phyloP scores from a whole-genome alignment of 495 filamentous ascomycete genomes.

The Daldinia grandis region DNA sequence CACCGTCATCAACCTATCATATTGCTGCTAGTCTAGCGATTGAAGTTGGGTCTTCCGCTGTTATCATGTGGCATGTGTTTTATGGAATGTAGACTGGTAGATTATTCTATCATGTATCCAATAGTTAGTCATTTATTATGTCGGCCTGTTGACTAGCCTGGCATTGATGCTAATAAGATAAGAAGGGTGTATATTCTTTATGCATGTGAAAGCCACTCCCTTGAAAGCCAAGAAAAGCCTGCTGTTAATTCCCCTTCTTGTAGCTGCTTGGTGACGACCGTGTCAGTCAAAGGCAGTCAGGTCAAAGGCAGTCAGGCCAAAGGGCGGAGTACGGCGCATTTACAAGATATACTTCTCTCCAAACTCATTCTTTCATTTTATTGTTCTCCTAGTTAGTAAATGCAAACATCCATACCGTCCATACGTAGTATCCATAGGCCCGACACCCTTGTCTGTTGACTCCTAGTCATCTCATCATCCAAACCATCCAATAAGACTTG shows the following conservation, averaged over 20 bases:
- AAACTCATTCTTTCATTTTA: not conserved
- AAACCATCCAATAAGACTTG: not conserved
- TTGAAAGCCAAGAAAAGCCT: constrained; percentile 22
- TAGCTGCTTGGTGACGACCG: constrained; percentile 37
- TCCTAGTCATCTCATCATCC: constrained; percentile 1
- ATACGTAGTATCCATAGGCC: constrained; percentile 17
- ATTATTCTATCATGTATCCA: constrained; percentile 21
- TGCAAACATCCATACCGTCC: not conserved
- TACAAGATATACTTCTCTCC: not conserved
- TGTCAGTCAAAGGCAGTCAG: no score
- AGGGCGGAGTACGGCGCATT: not conserved
- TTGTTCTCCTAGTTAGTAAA: constrained; percentile 14
- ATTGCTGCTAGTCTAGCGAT: not conserved
- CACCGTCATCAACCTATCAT: constrained; percentile 24
- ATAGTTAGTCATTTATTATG: constrained; percentile 9
- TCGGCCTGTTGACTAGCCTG: constrained; percentile 4
- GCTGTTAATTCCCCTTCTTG: constrained; percentile 3
- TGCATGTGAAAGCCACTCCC: constrained; percentile 25
- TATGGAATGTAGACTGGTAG: not conserved
- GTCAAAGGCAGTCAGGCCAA: not conserved
- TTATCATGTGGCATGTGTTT: constrained; percentile 18
- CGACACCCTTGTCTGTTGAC: constrained; percentile 6
- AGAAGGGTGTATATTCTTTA: constrained; percentile 4
- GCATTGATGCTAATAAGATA: constrained; percentile 21
- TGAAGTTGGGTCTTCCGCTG: constrained; percentile 9